Conservation (phyloP, 441 rosid species). For the Croton setiger region DNA sequence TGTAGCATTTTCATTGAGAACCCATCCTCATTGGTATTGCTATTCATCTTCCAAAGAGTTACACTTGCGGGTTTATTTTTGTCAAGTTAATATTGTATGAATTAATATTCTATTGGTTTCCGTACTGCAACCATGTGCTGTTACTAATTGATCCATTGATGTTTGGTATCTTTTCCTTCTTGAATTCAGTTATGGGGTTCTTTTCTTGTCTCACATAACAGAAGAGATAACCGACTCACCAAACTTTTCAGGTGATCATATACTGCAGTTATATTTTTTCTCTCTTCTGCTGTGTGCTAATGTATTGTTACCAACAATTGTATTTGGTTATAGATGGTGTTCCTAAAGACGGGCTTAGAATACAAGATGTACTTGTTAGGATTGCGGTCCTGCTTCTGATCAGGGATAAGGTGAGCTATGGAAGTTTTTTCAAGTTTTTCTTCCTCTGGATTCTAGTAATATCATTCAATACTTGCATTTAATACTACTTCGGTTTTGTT, state of each 20-base stretch:
- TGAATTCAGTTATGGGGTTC: conserved; percentile 61
- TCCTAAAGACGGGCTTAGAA: conserved; percentile 98
- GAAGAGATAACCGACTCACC: conserved; percentile 69
- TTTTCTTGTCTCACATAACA: conserved; percentile 68
- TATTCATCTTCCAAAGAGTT: neutral
- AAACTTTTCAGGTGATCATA: conserved; percentile 70
- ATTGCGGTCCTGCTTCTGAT: conserved; percentile 64
- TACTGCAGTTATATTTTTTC: neutral
- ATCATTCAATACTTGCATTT: neutral
- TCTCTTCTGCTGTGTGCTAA: conserved; percentile 13
- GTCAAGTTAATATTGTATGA: neutral
- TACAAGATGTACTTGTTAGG: conserved; percentile 82
- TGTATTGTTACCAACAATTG: conserved; percentile 14
- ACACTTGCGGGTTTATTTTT: neutral
- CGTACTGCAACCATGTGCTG: neutral
- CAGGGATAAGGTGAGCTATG: conserved; percentile 62
- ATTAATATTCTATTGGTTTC: conserved; percentile 1
- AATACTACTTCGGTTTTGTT: neutral
- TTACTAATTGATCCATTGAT: conserved; percentile 18
- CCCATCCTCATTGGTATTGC: neutral
- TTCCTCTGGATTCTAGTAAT: too few relatives aligned
- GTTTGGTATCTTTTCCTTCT: conserved; percentile 13
- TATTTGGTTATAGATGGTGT: conserved; percentile 77
- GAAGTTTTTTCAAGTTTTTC: conserved; percentile 3
- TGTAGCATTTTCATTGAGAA: neutral